Base-by-base conservation (phyloP, 306 rosid genomes). In the Fagus sylvatica region DNA sequence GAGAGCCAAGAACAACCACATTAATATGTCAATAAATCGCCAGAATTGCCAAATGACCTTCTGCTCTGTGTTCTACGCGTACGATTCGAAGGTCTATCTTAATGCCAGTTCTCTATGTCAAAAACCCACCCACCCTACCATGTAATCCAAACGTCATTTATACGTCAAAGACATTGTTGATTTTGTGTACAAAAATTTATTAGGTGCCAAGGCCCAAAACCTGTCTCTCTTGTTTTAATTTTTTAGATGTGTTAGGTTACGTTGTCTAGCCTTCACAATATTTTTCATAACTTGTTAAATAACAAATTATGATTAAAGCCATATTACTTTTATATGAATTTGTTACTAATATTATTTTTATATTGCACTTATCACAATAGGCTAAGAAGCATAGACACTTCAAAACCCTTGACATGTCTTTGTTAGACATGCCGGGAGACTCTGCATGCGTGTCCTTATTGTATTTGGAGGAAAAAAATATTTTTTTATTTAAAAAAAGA, bases 131-230 rank as follows among this genome's bases (percentile, higher is more conserved):
- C 71, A 36, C 70, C 19, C 53, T 73, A 36, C 70, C 12, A 82
- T 34, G 93, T 89, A 84, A 86, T 86, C 76, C 56, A 61, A 57
- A 76, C 83, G 69, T 84, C 92, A 86, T 78, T 57, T 74, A n/a
- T 57, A 76, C 91, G 84, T 76, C 80, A 81, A 78, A 36, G 17
- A 56, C 13, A 22, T 4, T 2, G 54, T 72, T 61, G 69, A 67
- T 55, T 46, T 76, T 65, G 19, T n/a, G n/a, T 19, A 42, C 28
- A n/a, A 1, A 8, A 6, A 41, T 42, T 22, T 33, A 22, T 41
- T 53, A 11, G 30, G 77, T 74, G 62, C 19, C 68, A 46, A 11
- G 37, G 13, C 6, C 68, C 4, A 46, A 46, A 46, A 8, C 0
- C 0, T 0, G 34, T 6, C 2, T 1, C 16, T 10, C 2, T 3